Base-by-base conservation (phyloP, 2,329 filamentous ascomycete genomes). In the Ophiostoma sp. region DNA sequence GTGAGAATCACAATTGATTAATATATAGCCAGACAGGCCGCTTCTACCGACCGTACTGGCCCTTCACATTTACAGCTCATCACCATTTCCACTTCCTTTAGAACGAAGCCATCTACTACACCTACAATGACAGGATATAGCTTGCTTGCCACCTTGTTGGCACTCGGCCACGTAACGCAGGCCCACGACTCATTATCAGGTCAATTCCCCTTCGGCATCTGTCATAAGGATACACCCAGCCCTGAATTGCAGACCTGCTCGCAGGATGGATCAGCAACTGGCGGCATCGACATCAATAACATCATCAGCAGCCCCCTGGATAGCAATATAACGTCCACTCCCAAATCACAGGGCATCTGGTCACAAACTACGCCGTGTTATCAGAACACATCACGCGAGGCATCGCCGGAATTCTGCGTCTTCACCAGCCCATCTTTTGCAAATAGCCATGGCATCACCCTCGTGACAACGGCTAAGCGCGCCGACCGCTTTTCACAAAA, bases 361-460 rank as follows among this genome's bases (percentile, higher is more conserved):
- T 75, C 74, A 8, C 71, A 74, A 62, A 70, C 74, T 15, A 66
- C 72, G 6, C 77, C 77, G 5, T 79, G 77, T 70, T 74, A 75
- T 70, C 69, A 71, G 33, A 75, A 75, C 69, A 67, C 67, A 41
- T 73, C 72, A 1, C 44, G 39, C 48, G 60, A 35, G 33, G 62
- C 39, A 36, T 71, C 4, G 33, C 31, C 60, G 7, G 64, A 72
- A 39, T 77, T 76, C 73, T 82, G 80, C 74, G 76, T 80, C 71
- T 82, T 78, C 73, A 73, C 78, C 20, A 77, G 77, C 71, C 68
- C 73, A 3, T 71, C 71, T 15, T 81, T 81, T 69, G 80, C 79
- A 54, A 72, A 75, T 20, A 77, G 76, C 39, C 75, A 79, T 17
- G 81, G 81, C 68, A 78, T 81, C 67, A 78, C 79, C 31, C 73